phyloP scores from a whole-genome alignment of 345 rosid genomes.

The Pugionium dolabratum region DNA sequence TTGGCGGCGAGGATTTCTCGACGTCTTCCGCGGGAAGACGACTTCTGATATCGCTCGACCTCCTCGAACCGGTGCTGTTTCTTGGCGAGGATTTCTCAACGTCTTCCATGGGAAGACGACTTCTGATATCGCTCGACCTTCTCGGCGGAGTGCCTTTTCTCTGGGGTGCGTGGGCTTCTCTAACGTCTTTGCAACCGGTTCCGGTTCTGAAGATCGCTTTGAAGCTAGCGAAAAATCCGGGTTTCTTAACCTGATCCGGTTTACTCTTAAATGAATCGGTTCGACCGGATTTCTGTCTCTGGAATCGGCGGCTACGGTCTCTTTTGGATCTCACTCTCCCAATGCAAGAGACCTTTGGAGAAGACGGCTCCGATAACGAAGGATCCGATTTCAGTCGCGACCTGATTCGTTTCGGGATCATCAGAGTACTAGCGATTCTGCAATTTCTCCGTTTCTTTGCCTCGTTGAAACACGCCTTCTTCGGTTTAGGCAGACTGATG shows the following conservation, averaged over 20 bases:
- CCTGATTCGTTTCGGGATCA: conserved; percentile 62
- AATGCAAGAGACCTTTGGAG: conserved; percentile 94
- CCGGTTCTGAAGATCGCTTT: conserved; percentile 52
- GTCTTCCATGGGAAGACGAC: conserved; percentile 56
- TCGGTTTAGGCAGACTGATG: conserved; percentile 77
- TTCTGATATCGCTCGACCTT: conserved; percentile 52
- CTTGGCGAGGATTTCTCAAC: conserved; percentile 39
- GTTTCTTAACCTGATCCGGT: conserved; percentile 38
- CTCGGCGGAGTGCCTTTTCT: conserved; percentile 30
- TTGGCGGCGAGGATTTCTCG: no score
- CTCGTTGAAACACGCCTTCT: conserved; percentile 63
- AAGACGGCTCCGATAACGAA: conserved; percentile 57
- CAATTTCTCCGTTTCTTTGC: conserved; percentile 53
- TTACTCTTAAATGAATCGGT: conserved; percentile 35
- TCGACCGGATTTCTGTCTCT: conserved; percentile 41
- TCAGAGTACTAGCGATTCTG: conserved; percentile 51
- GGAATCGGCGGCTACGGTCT: conserved; percentile 58
- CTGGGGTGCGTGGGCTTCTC: conserved; percentile 28
- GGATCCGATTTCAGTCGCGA: conserved; percentile 46
- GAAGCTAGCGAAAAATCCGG: conserved; percentile 55
- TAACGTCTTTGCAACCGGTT: conserved; percentile 35
- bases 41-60: no score
- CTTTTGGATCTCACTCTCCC: conserved; percentile 90
- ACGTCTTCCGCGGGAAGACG: no score
- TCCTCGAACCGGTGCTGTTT: conserved; percentile 39